Conservation (phyloP, 257 asterid species). For the Linaria vulgaris region DNA sequence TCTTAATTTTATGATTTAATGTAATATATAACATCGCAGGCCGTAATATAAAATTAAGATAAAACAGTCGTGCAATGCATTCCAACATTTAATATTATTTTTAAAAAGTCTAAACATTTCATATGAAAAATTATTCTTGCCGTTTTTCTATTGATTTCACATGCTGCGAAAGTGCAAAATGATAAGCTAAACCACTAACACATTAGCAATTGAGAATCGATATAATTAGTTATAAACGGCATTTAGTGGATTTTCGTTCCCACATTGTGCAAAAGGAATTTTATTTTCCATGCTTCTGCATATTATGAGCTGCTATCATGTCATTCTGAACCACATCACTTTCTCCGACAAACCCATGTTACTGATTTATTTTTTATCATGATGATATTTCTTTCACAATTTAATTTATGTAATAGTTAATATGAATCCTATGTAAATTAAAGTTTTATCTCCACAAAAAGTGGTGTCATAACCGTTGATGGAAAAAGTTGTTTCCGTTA, state of each 20-base stretch:
- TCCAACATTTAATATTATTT: no score
- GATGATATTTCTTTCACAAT: constrained; percentile 1
- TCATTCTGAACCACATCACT: constrained; percentile 6
- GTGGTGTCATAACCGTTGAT: constrained; percentile 6
- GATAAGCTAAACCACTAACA: constrained; percentile 24
- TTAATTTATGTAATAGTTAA: background rate
- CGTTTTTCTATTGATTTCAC: constrained; percentile 5
- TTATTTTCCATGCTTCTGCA: background rate
- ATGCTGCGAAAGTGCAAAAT: constrained; percentile 27
- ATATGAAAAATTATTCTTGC: no score
- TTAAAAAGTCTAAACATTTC: no score
- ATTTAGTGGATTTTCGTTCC: background rate
- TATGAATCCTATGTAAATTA: constrained; percentile 30
- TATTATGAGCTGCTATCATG: constrained; percentile 16
- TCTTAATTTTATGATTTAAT: background rate
- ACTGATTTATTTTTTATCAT: constrained; percentile 14
- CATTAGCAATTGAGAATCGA: constrained; percentile 24
- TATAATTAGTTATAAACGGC: constrained; percentile 26
- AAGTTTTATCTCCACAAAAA: background rate
- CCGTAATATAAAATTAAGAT: no score
- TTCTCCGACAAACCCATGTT: constrained; percentile 33
- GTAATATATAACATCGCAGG: no score
- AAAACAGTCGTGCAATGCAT: no score
- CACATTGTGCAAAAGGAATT: background rate
- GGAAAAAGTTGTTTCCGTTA: constrained; percentile 19